phyloP scores from a whole-genome alignment of 495 filamentous ascomycete species.

The Penicillium bovifimosum region DNA sequence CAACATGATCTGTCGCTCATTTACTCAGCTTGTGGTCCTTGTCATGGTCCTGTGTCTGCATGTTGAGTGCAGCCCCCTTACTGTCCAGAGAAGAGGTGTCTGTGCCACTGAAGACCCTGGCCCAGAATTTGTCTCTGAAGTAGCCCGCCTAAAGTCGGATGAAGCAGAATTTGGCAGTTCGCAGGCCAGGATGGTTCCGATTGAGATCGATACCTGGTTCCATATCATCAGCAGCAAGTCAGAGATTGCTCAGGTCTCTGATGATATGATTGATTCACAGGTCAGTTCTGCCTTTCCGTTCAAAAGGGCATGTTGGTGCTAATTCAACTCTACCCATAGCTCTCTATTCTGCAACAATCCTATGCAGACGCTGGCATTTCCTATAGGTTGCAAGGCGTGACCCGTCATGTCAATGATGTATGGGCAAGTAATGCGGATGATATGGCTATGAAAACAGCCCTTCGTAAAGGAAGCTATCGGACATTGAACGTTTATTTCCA shows the following conservation, averaged over 20 bases:
- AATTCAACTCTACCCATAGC: conserved; percentile 16
- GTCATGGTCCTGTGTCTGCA: conserved; percentile 15
- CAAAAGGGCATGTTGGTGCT: background rate
- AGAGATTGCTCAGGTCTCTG: conserved; percentile 27
- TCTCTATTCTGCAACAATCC: conserved; percentile 38
- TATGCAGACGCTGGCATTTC: conserved; percentile 41
- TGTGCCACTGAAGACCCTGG: conserved; percentile 38
- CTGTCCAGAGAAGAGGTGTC: conserved; percentile 22
- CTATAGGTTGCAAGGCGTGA: conserved; percentile 59
- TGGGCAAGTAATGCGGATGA: conserved; percentile 62
- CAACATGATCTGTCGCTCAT: conserved; percentile 25
- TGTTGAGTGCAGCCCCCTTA: conserved; percentile 17
- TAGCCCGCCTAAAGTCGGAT: conserved; percentile 20
- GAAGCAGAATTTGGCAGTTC: conserved; percentile 10
- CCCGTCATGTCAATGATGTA: conserved; percentile 66
- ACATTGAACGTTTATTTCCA: conserved; percentile 52
- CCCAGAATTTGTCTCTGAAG: conserved; percentile 23
- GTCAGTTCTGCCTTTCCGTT: conserved; percentile 20
- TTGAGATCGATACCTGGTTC: conserved; percentile 46
- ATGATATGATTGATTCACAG: conserved; percentile 40
- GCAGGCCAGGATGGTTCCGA: conserved; percentile 25
- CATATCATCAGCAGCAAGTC: conserved; percentile 41
- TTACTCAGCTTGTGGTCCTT: conserved; percentile 21
- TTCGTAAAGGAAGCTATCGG: conserved; percentile 49
- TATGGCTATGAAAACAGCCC: conserved; percentile 55